phyloP scores from a whole-genome alignment of 2,329 filamentous ascomycete genomes.

The Dissoconium aciculare region DNA sequence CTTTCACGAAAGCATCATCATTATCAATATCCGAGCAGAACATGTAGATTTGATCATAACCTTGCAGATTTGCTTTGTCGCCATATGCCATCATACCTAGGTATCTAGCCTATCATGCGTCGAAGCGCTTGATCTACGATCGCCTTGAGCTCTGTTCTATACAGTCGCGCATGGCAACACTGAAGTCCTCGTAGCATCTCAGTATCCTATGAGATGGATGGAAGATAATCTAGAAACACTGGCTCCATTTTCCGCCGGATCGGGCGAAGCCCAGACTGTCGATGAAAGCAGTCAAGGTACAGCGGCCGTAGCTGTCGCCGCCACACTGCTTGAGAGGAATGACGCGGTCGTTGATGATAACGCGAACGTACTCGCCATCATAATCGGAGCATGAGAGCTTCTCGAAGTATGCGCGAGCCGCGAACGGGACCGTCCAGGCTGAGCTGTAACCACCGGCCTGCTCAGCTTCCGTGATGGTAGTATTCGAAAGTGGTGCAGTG shows the following conservation, averaged over 20 bases:
- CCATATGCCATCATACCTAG: too few species aligned
- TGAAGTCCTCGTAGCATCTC: too few species aligned
- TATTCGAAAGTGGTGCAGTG: conserved; percentile 36
- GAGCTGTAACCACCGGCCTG: conserved; percentile 56
- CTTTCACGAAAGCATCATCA: too few species aligned
- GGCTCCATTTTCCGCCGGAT: conserved; percentile 56
- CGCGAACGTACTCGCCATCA: conserved; percentile 57
- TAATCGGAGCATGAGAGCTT: conserved; percentile 55
- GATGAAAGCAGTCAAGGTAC: conserved; percentile 54
- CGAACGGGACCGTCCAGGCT: conserved; percentile 71
- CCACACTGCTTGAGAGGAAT: conserved; percentile 55
- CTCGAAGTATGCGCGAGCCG: conserved; percentile 68
- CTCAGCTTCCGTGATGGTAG: conserved; percentile 33
- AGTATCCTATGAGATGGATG: too few species aligned
- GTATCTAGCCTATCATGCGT: too few species aligned
- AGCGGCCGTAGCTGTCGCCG: conserved; percentile 56
- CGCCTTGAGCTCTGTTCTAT: too few species aligned
- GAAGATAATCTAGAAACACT: too few species aligned
- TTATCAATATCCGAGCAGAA: too few species aligned
- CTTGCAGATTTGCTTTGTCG: too few species aligned
- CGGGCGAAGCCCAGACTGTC: conserved; percentile 60
- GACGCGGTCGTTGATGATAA: conserved; percentile 74
- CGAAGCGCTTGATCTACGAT: too few species aligned
- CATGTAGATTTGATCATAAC: too few species aligned
- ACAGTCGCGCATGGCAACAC: too few species aligned